These are phyloP conservation scores for Crataegus laevigata DNA, from an alignment of 306 rosid species.

Conservation along the genomic window DNA sequence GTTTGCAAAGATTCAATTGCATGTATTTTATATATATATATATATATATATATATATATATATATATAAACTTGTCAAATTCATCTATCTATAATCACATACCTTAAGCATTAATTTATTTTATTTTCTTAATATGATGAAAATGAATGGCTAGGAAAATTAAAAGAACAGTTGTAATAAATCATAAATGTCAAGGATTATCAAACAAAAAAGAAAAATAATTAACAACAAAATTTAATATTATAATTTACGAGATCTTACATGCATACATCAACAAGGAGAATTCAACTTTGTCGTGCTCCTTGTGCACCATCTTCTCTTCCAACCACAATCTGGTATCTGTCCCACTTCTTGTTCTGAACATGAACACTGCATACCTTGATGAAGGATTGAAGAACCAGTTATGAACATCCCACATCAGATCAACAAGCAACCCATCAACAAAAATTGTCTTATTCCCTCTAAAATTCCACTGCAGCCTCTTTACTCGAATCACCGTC, in stretches of 20 bases:
- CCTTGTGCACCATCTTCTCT: constrained; percentile 48
- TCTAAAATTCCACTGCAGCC: constrained; percentile 87
- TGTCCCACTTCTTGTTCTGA: constrained; percentile 74
- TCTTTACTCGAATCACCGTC: constrained; percentile 75
- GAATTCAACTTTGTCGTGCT: constrained; percentile 48
- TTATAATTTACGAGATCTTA: constrained; percentile 45
- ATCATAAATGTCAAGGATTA: constrained; percentile 1
- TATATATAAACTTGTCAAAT: neutral
- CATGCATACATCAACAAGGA: constrained; percentile 87
- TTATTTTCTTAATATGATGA: constrained; percentile 4
- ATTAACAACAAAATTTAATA: neutral
- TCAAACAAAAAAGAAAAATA: neutral
- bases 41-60: neutral
- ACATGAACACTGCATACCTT: constrained; percentile 75
- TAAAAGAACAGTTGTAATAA: neutral
- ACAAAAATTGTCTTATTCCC: constrained; percentile 84
- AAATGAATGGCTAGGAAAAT: constrained; percentile 18
- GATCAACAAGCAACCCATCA: constrained; percentile 83
- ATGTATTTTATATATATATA: neutral
- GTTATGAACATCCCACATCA: constrained; percentile 92
- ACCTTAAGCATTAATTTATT: constrained; percentile 10
- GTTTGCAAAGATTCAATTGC: neutral
- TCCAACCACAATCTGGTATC: constrained; percentile 88
- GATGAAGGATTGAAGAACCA: constrained; percentile 67
- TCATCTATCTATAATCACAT: constrained; percentile 18